Conservation (phyloP, 306 rosid genomes). For the Amphicarpaea edgeworthii region DNA sequence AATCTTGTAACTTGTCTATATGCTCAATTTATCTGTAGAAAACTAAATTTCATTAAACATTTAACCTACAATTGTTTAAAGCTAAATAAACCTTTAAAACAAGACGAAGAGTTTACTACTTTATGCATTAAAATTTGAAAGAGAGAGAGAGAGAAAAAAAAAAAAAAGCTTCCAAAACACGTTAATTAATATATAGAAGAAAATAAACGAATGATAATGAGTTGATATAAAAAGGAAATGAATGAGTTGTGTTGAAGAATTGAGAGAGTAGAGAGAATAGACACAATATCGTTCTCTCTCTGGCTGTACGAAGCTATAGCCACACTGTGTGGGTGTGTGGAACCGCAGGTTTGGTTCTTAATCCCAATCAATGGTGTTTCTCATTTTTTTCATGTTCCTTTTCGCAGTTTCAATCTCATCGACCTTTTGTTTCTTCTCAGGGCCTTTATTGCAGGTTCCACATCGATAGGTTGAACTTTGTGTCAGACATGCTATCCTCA, state of each 20-base stretch:
- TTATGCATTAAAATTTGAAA: too few species aligned
- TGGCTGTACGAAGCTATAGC: constrained; percentile 3
- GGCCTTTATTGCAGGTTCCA: constrained; percentile 46
- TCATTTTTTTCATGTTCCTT: constrained; percentile 42
- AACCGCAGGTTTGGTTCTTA: constrained; percentile 24
- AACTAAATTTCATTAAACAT: too few species aligned
- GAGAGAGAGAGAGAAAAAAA: too few species aligned
- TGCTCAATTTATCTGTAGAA: too few species aligned
- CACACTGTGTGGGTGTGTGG: constrained; percentile 8
- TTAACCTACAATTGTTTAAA: too few species aligned
- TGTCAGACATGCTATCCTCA: constrained; percentile 29
- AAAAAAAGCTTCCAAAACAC: too few species aligned
- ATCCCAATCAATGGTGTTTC: constrained; percentile 36
- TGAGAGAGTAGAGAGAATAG: constrained; percentile 23
- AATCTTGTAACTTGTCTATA: too few species aligned
- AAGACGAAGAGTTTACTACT: too few species aligned
- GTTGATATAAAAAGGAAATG: not conserved
- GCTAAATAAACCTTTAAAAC: too few species aligned
- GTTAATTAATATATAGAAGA: too few species aligned
- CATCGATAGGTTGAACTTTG: constrained; percentile 37
- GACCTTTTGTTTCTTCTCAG: constrained; percentile 41
- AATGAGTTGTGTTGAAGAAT: not conserved
- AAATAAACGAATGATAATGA: too few species aligned
- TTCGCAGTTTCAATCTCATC: constrained; percentile 39
- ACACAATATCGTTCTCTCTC: constrained; percentile 43